These are phyloP conservation scores for Scedosporium apiospermum DNA, from an alignment of 2,329 filamentous ascomycete genomes.

Conservation along the genomic window DNA sequence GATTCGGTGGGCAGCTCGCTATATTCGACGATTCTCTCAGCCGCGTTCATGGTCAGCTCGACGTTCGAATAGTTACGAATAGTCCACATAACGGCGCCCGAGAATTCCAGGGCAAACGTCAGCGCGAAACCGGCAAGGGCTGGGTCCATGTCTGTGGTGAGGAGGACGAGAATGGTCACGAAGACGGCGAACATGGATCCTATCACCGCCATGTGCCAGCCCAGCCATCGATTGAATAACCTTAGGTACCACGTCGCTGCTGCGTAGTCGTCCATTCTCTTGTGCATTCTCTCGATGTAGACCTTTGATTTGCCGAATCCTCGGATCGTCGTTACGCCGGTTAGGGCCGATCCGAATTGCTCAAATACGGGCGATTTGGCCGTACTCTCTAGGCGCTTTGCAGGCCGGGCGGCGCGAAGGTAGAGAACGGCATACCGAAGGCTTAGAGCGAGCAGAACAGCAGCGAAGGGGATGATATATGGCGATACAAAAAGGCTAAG, in stretches of 20 bases:
- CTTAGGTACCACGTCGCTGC: constrained; percentile 44
- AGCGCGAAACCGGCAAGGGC: constrained; percentile 67
- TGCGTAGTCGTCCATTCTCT: constrained; percentile 16
- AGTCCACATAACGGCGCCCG: constrained; percentile 53
- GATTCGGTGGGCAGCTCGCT: constrained; percentile 58
- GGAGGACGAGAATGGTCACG: constrained; percentile 55
- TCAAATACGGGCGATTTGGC: constrained; percentile 44
- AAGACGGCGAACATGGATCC: constrained; percentile 59
- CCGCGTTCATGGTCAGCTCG: constrained; percentile 71
- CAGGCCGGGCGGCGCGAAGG: constrained; percentile 60
- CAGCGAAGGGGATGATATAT: constrained; percentile 53
- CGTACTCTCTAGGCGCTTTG: constrained; percentile 69
- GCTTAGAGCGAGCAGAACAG: constrained; percentile 47
- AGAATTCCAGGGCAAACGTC: constrained; percentile 63
- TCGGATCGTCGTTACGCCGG: constrained; percentile 8
- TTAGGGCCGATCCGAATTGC: constrained; percentile 4
- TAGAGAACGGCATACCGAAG: constrained; percentile 50
- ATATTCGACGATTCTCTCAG: constrained; percentile 69
- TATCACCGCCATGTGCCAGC: constrained; percentile 61
- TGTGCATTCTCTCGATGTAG: constrained; percentile 4
- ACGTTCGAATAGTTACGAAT: constrained; percentile 60
- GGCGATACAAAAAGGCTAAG: constrained; percentile 52
- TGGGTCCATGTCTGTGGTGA: constrained; percentile 31
- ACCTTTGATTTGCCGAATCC: constrained; percentile 5
- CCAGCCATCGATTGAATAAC: constrained; percentile 70